Conservation (phyloP, 2,329 filamentous ascomycete genomes). For the Diaporthe sp. region DNA sequence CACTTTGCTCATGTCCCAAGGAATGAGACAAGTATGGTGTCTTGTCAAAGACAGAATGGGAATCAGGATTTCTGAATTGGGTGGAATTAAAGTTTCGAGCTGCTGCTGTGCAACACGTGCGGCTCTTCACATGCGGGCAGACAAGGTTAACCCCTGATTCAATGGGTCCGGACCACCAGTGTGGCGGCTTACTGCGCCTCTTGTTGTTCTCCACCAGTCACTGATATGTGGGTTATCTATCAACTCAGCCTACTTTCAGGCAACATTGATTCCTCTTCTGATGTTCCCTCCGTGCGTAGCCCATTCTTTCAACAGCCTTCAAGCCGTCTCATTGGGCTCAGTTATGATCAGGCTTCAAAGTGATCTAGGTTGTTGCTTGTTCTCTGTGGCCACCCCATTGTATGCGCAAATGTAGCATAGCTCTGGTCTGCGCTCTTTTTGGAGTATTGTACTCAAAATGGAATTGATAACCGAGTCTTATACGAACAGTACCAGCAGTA, state of each 20-base stretch:
- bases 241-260: background rate
- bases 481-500: no score
- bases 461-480: background rate
- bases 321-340: background rate
- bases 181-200: background rate
- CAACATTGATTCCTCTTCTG: background rate
- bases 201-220: background rate
- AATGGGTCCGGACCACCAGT: background rate
- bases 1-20: no score
- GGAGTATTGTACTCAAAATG: no score
- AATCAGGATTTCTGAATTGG: no score
- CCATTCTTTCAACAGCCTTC: background rate
- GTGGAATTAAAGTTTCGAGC: background rate
- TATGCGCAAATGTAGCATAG: background rate
- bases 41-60: background rate
- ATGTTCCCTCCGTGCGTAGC: no score
- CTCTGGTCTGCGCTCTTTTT: background rate
- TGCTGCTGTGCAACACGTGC: constrained; percentile 10
- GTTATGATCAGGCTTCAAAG: background rate
- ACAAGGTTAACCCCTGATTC: background rate
- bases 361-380: background rate
- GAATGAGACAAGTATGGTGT: background rate
- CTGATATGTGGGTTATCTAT: background rate
- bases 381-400: background rate
- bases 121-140: background rate